Conservation (phyloP, 495 filamentous ascomycete species). For the Hamigera avellanea region DNA sequence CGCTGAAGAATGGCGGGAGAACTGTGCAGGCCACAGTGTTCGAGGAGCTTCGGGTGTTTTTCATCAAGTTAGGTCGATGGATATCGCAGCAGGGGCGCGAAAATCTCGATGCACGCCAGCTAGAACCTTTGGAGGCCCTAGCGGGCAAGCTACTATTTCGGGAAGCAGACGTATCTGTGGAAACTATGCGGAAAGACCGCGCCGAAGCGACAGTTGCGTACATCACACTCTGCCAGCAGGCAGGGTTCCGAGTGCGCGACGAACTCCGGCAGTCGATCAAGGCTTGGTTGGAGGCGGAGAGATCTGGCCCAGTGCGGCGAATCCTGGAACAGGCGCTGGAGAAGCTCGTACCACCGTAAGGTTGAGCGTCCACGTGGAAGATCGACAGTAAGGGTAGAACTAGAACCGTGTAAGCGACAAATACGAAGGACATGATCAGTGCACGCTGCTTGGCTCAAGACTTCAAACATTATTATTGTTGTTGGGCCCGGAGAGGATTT, state of each 20-base stretch:
- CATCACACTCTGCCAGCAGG: slow-evolving; percentile 20
- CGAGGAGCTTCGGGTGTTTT: slow-evolving; percentile 28
- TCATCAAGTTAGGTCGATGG: slow-evolving; percentile 24
- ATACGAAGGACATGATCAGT: too few relatives aligned
- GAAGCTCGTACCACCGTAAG: too few relatives aligned
- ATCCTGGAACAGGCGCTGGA: slow-evolving; percentile 27
- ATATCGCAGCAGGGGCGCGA: slow-evolving; percentile 3
- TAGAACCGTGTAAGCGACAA: too few relatives aligned
- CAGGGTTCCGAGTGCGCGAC: slow-evolving; percentile 14
- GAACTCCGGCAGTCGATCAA: slow-evolving; percentile 9
- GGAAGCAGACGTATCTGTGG: slow-evolving; percentile 28
- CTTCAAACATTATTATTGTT: too few relatives aligned
- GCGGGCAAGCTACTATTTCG: slow-evolving; percentile 17
- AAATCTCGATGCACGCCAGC: slow-evolving; percentile 12
- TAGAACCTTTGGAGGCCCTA: slow-evolving; percentile 18
- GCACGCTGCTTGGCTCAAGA: too few relatives aligned
- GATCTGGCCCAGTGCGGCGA: slow-evolving; percentile 25
- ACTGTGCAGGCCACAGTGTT: slow-evolving; percentile 32
- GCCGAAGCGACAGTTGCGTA: slow-evolving; percentile 27
- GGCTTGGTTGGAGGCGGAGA: slow-evolving; percentile 24
- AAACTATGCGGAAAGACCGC: slow-evolving; percentile 28
- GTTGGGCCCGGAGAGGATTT: too few relatives aligned
- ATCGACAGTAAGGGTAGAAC: too few relatives aligned
- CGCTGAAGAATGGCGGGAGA: slow-evolving; percentile 24
- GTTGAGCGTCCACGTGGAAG: too few relatives aligned